A percentile compares a stretch with the other conserved stretches of the same genome.
Evolutionary conservation across 2,329 filamentous ascomycete genomes (phyloP).

Genomic region (Colletotrichum euphorbiae): DNA sequence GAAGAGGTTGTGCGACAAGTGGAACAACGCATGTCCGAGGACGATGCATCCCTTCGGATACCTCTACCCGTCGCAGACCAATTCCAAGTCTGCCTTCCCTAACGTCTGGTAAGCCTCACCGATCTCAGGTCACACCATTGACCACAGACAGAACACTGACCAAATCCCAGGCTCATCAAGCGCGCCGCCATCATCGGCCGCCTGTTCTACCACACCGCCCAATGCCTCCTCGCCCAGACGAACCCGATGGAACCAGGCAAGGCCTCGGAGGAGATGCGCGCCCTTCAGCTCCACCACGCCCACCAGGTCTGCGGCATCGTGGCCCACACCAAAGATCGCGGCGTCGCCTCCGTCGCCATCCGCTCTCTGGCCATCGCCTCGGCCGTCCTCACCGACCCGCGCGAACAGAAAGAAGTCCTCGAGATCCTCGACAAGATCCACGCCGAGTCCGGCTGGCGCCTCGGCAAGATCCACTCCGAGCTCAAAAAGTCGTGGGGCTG

Average conservation of each 20-base stretch:
- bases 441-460: constrained; percentile 81
- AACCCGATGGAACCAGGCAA: constrained; percentile 76
- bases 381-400: constrained; percentile 73
- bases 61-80: constrained; percentile 74
- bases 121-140: neutral
- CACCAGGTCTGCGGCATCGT: constrained; percentile 91
- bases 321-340: constrained; percentile 84
- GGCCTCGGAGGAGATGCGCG: constrained; percentile 73
- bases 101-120: constrained; percentile 77
- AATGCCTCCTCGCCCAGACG: constrained; percentile 82
- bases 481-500: constrained; percentile 84
- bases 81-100: constrained; percentile 81
- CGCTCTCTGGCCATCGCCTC: constrained; percentile 83
- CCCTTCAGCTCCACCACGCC: constrained; percentile 78
- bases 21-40: constrained; percentile 81
- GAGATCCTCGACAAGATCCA: constrained; percentile 80
- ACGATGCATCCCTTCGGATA: constrained; percentile 91
- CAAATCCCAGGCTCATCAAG: constrained; percentile 76
- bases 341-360: constrained; percentile 82
- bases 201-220: constrained; percentile 89
- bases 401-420: constrained; percentile 85
- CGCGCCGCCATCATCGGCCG: constrained; percentile 83
- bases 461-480: constrained; percentile 77
- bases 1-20: constrained; percentile 84
- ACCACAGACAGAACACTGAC: neutral